Conservation (phyloP, 345 rosid species). For the Ceriops zippeliana region DNA sequence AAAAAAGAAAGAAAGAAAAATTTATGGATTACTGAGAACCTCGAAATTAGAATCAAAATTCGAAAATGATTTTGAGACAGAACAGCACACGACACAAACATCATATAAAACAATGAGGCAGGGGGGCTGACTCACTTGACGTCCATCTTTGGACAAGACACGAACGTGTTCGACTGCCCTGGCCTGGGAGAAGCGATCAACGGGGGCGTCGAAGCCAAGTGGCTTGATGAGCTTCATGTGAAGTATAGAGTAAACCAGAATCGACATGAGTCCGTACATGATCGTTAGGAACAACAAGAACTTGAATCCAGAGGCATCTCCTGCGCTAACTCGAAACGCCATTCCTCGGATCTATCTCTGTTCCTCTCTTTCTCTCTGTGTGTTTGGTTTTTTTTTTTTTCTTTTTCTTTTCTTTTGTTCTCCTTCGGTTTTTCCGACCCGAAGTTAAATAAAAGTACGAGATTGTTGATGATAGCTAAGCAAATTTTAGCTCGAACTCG, state of each 20-base stretch:
- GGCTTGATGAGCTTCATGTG: constrained; percentile 65
- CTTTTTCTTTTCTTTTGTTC: no score
- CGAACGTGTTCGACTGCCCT: constrained; percentile 89
- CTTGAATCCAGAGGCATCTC: constrained; percentile 65
- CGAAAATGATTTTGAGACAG: not conserved
- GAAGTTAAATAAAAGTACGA: no score
- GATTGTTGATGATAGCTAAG: no score
- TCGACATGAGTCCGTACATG: constrained; percentile 64
- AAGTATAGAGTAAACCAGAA: constrained; percentile 48
- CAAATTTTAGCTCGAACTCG: no score
- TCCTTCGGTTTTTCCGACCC: not conserved
- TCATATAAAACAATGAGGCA: not conserved
- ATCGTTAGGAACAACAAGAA: constrained; percentile 45
- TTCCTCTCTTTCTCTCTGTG: no score
- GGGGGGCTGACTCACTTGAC: constrained; percentile 54
- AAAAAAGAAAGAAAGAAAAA: not conserved
- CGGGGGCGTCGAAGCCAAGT: constrained; percentile 71
- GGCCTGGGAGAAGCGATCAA: constrained; percentile 90
- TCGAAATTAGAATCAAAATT: no score
- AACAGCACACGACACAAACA: not conserved
- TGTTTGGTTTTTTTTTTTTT: no score
- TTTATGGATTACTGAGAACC: not conserved
- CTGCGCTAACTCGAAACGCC: constrained; percentile 50
- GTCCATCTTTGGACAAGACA: constrained; percentile 59
- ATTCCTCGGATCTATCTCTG: constrained; percentile 13